Evolutionary conservation across 371 early-diverging fungal species (phyloP).

Genomic region (Choanephora cucurbitarum): DNA sequence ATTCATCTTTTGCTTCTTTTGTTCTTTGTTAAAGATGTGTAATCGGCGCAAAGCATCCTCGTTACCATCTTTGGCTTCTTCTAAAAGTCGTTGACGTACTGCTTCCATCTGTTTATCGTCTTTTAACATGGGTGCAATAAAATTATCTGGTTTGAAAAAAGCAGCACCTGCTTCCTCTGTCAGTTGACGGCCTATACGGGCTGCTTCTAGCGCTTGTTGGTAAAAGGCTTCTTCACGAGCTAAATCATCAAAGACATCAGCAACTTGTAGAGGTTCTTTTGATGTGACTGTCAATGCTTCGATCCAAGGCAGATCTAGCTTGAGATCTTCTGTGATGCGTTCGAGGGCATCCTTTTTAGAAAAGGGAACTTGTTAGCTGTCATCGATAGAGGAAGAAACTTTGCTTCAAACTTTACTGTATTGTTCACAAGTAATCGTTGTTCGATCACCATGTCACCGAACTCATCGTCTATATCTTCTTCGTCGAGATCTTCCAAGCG

Average conservation of each 20-base stretch:
- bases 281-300: conserved; percentile 81
- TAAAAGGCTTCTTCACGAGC: conserved; percentile 90
- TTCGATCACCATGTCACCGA: conserved; percentile 62
- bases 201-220: conserved; percentile 87
- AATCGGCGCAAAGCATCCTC: conserved; percentile 29
- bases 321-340: conserved; percentile 64
- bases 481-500: conserved; percentile 38
- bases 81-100: conserved; percentile 38
- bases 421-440: conserved; percentile 74
- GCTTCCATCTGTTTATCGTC: conserved; percentile 91
- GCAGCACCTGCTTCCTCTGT: conserved; percentile 67
- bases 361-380: not conserved
- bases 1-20: conserved; percentile 21
- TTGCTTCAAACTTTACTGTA: conserved; percentile 54
- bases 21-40: conserved; percentile 26
- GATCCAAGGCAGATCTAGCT: conserved; percentile 77
- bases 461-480: conserved; percentile 45
- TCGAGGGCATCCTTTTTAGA: conserved; percentile 53
- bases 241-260: conserved; percentile 84
- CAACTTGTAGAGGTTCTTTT: conserved; percentile 54
- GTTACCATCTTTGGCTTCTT: conserved; percentile 28
- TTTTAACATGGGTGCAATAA: conserved; percentile 98
- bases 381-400: too few species aligned
- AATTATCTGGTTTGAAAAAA: conserved; percentile 88
- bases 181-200: conserved; percentile 62